phyloP scores from a whole-genome alignment of 371 early-diverging fungal species.

The Umbelopsis sp. region DNA sequence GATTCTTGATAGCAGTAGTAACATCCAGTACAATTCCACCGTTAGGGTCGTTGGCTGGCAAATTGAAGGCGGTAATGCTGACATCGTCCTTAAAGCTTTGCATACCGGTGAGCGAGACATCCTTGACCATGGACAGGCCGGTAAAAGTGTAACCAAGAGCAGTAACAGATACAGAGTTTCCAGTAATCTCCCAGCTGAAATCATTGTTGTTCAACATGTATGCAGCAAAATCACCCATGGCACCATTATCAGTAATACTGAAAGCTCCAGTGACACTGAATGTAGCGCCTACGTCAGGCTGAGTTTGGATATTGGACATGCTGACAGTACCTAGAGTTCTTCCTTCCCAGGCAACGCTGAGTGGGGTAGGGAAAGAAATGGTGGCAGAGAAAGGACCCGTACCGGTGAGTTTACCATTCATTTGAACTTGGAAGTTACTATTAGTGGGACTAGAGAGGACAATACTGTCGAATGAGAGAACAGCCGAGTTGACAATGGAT shows the following conservation, averaged over 20 bases:
- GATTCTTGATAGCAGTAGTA: slow-evolving; percentile 51
- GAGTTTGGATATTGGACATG: slow-evolving; percentile 46
- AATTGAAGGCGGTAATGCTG: slow-evolving; percentile 49
- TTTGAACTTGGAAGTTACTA: slow-evolving; percentile 52
- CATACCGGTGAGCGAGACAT: slow-evolving; percentile 50
- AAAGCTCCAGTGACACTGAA: slow-evolving; percentile 50
- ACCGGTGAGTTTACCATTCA: slow-evolving; percentile 57
- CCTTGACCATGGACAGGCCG: slow-evolving; percentile 47
- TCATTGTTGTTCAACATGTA: slow-evolving; percentile 56
- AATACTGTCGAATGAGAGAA: slow-evolving; percentile 51
- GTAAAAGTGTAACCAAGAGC: slow-evolving; percentile 55
- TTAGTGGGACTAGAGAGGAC: slow-evolving; percentile 55
- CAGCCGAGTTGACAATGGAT: slow-evolving; percentile 53
- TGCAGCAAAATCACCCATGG: slow-evolving; percentile 50
- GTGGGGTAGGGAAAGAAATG: slow-evolving; percentile 52
- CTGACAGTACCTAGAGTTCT: slow-evolving; percentile 51
- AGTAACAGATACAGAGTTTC: slow-evolving; percentile 44
- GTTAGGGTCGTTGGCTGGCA: slow-evolving; percentile 51
- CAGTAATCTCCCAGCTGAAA: slow-evolving; percentile 56
- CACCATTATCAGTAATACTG: slow-evolving; percentile 41
- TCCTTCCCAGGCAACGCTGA: slow-evolving; percentile 56
- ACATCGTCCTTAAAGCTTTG: slow-evolving; percentile 50
- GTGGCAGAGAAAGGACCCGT: slow-evolving; percentile 59
- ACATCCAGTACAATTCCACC: slow-evolving; percentile 55
- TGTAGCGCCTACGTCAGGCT: slow-evolving; percentile 43